A percentile compares a stretch with the other conserved stretches of the same genome.
Evolutionary conservation across 1,284 basidiomycete genomes (phyloP).

Genomic region (Dichomitus squalens): DNA sequence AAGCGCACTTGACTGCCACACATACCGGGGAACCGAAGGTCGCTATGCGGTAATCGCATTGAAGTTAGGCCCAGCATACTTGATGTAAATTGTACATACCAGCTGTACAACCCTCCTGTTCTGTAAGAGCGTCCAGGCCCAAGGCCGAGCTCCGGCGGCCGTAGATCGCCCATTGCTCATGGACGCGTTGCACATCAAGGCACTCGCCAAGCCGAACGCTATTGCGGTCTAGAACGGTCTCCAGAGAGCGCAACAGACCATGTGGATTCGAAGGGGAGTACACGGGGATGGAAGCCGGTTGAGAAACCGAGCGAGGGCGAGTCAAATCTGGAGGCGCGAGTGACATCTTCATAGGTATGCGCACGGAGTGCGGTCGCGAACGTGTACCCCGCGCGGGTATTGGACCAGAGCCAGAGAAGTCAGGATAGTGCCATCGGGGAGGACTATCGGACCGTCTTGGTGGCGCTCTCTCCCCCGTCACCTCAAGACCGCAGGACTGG

Average conservation of each 20-base stretch:
- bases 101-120: neutral
- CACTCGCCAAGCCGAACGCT: constrained; percentile 29
- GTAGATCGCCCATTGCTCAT: constrained; percentile 28
- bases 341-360: constrained; percentile 5
- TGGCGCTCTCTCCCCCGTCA: neutral
- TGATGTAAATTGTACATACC: neutral
- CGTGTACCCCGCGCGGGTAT: constrained; percentile 4
- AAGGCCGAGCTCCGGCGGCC: neutral
- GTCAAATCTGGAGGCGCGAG: neutral
- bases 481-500: neutral
- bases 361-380: constrained; percentile 18
- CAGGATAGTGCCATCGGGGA: constrained; percentile 1
- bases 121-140: neutral
- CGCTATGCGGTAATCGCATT: constrained; percentile 30
- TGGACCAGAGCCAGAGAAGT: neutral
- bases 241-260: constrained; percentile 25
- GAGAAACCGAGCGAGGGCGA: constrained; percentile 16
- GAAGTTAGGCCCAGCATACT: neutral
- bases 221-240: constrained; percentile 23
- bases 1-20: constrained; percentile 47
- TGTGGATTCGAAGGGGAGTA: constrained; percentile 26
- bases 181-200: constrained; percentile 41
- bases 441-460: neutral
- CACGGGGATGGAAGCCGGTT: constrained; percentile 20
- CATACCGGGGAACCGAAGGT: constrained; percentile 53